These are phyloP conservation scores for Chaetomium olivaceum DNA, from an alignment of 2,329 filamentous ascomycete species.

Conservation along the genomic window DNA sequence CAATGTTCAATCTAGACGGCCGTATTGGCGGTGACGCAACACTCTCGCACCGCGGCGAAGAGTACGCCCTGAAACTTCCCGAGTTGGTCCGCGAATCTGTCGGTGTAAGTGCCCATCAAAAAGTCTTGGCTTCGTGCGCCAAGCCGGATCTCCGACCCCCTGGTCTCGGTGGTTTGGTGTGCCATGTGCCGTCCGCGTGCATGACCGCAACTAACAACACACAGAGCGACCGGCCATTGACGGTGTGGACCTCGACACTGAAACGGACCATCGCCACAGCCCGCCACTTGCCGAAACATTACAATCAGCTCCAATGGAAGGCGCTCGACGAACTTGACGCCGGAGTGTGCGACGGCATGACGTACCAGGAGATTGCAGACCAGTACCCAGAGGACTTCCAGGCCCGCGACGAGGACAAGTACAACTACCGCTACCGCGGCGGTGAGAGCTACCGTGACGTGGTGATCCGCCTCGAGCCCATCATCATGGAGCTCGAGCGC, in stretches of 20 bases:
- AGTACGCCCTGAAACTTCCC: constrained; percentile 83
- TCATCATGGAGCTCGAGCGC: constrained; percentile 98
- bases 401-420: constrained; percentile 96
- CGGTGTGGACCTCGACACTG: constrained; percentile 64
- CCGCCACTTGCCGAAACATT: constrained; percentile 74
- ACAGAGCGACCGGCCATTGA: constrained; percentile 61
- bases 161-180: constrained; percentile 5
- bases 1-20: constrained; percentile 84
- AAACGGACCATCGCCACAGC: constrained; percentile 90
- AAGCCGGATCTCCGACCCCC: constrained; percentile 20
- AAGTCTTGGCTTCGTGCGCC: constrained; percentile 23
- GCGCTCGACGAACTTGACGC: constrained; percentile 96
- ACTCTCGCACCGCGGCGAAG: constrained; percentile 80
- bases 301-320: constrained; percentile 98
- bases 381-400: constrained; percentile 91
- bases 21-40: constrained; percentile 91
- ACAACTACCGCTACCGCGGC: constrained; percentile 98
- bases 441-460: constrained; percentile 96
- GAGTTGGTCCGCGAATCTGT: constrained; percentile 83
- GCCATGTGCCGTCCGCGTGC: constrained; percentile 9
- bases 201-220: constrained; percentile 29
- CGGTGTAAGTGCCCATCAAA: constrained; percentile 59
- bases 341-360: constrained; percentile 93
- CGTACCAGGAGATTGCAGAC: constrained; percentile 92
- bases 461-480: constrained; percentile 94